Conservation (phyloP, 139 green algal species). For the Eudorina sp. region DNA sequence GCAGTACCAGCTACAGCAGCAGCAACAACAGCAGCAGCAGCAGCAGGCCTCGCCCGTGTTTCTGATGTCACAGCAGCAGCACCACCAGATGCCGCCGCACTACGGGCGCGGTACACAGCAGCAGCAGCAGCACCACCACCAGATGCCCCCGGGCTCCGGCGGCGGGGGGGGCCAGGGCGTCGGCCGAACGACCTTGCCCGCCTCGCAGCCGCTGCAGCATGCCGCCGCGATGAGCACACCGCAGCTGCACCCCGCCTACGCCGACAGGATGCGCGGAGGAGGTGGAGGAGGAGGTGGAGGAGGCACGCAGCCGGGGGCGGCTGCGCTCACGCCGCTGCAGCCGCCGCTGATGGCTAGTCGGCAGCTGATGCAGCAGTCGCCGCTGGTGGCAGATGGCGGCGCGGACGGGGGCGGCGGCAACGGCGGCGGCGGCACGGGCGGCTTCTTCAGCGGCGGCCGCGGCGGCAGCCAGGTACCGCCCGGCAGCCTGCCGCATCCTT, state of each 20-base stretch:
- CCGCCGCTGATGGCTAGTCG: not conserved
- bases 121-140: not conserved
- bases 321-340: not conserved
- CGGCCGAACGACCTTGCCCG: not conserved
- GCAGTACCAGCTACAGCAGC: not conserved
- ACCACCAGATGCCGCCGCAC: not conserved
- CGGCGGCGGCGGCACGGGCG: not conserved
- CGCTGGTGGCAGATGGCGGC: no score
- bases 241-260: no score
- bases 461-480: not conserved
- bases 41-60: not conserved
- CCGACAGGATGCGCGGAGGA: no score
- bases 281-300: not conserved
- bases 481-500: not conserved
- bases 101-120: not conserved
- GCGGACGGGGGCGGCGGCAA: not conserved
- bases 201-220: not conserved
- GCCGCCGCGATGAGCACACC: not conserved
- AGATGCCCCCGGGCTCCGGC: not conserved
- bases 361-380: constrained; percentile 3
- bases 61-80: not conserved
- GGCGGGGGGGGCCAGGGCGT: not conserved
- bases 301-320: not conserved
- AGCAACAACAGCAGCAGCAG: not conserved
- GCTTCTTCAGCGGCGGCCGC: not conserved